These are phyloP conservation scores for Cadophora malorum DNA, from an alignment of 2,329 filamentous ascomycete species.

Conservation along the genomic window DNA sequence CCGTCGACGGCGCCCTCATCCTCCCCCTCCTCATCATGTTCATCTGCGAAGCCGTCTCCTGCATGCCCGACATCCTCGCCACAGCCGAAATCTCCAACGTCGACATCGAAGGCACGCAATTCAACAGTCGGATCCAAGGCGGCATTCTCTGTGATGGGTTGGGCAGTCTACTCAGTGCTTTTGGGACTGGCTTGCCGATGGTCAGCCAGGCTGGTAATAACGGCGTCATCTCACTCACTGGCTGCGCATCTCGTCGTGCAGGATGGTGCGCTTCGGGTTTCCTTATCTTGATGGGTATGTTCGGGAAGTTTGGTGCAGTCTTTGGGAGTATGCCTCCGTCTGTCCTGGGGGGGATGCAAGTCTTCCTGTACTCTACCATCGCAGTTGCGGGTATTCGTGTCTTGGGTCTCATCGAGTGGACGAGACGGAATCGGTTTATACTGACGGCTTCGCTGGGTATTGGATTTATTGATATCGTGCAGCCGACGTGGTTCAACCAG, in stretches of 20 bases:
- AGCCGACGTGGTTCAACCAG: constrained; percentile 49
- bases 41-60: constrained; percentile 72
- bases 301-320: constrained; percentile 73
- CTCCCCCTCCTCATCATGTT: constrained; percentile 69
- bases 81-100: constrained; percentile 52
- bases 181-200: constrained; percentile 73
- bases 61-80: constrained; percentile 65
- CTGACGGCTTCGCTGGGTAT: constrained; percentile 66
- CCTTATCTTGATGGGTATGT: constrained; percentile 72
- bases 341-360: constrained; percentile 57
- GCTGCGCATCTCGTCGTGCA: constrained; percentile 71
- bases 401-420: constrained; percentile 66
- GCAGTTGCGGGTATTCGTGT: constrained; percentile 71
- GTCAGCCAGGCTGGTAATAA: constrained; percentile 74
- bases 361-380: constrained; percentile 72
- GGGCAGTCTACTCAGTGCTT: constrained; percentile 66
- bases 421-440: constrained; percentile 70
- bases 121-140: constrained; percentile 73
- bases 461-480: constrained; percentile 57
- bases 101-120: constrained; percentile 67
- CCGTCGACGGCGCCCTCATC: constrained; percentile 69
- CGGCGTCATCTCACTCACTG: constrained; percentile 70
- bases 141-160: constrained; percentile 71
- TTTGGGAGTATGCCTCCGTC: constrained; percentile 68
- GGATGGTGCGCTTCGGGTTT: constrained; percentile 71